Evolutionary conservation across 116 monocot species (phyloP).

Genomic region (Trichopus zeylanicus): DNA sequence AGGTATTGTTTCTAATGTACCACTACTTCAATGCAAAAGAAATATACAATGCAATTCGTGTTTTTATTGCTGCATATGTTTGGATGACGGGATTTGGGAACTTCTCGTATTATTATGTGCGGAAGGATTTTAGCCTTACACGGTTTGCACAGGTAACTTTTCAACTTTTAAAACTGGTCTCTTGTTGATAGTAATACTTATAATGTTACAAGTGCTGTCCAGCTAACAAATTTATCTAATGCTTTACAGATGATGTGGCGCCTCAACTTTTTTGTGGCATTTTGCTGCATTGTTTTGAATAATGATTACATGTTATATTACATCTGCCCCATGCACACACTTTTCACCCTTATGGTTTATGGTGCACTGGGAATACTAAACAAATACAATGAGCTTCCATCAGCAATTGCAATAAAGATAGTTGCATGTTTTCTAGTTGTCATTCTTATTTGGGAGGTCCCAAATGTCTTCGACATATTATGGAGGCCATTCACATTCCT

Average conservation of each 20-base stretch:
- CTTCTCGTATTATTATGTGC: conserved; percentile 60
- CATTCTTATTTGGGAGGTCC: conserved; percentile 91
- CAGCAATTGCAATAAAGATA: conserved; percentile 69
- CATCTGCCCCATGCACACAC: conserved; percentile 94
- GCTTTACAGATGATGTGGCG: conserved; percentile 61
- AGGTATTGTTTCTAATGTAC: conserved; percentile 65
- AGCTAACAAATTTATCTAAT: background rate
- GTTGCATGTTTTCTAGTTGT: conserved; percentile 68
- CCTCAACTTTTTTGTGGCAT: conserved; percentile 50
- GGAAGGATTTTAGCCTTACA: conserved; percentile 60
- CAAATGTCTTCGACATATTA: conserved; percentile 73
- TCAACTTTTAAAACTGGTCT: background rate
- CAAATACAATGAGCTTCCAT: conserved; percentile 65
- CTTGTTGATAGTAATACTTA: background rate
- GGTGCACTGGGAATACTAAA: conserved; percentile 76
- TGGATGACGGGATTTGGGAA: conserved; percentile 79
- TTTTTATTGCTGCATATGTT: conserved; percentile 69
- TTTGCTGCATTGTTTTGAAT: conserved; percentile 52
- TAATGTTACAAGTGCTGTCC: background rate
- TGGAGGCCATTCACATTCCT: conserved; percentile 87
- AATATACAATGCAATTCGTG: conserved; percentile 57
- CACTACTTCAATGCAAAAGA: conserved; percentile 57
- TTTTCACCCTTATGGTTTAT: conserved; percentile 95
- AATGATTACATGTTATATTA: conserved; percentile 62
- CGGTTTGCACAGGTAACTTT: conserved; percentile 51